Percentiles rank a stretch among this genome's conserved stretches.
Conservation (phyloP, 1,284 basidiomycete genomes). For the Ustilago curta region DNA sequence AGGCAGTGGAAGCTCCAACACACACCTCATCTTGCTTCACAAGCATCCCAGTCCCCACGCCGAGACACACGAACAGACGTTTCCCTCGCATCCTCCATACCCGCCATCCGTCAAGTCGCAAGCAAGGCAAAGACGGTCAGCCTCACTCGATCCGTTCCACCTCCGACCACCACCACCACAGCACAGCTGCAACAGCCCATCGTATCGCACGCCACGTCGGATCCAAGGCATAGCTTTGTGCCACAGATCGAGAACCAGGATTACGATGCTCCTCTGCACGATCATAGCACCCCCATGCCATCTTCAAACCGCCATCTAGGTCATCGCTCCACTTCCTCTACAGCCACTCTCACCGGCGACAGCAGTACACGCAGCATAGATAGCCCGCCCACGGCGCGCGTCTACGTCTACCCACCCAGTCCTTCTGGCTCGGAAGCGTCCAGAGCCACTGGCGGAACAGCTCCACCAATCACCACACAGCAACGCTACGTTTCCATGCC, state of each 20-base stretch:
- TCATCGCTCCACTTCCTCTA: constrained; percentile 37
- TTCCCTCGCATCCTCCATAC: constrained; percentile 9
- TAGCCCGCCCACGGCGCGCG: constrained; percentile 48
- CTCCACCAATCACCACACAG: constrained; percentile 5
- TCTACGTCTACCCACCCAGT: constrained; percentile 62
- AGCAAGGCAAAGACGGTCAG: constrained; percentile 55
- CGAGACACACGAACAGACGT: not conserved
- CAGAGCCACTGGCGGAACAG: not conserved
- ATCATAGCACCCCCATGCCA: constrained; percentile 39
- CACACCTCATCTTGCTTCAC: constrained; percentile 1
- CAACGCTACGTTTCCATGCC: constrained; percentile 39
- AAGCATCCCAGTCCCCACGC: not conserved
- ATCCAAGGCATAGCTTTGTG: constrained; percentile 37
- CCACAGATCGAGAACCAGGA: constrained; percentile 36
- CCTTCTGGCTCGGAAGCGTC: constrained; percentile 52
- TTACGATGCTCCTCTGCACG: constrained; percentile 14
- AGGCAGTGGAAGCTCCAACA: constrained; percentile 41
- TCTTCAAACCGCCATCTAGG: constrained; percentile 39
- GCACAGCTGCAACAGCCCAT: constrained; percentile 16
- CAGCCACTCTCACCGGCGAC: constrained; percentile 30
- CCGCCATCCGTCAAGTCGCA: constrained; percentile 32
- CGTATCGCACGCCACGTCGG: not conserved
- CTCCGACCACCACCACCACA: constrained; percentile 5
- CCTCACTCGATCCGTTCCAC: constrained; percentile 44
- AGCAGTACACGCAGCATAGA: not conserved